Percentiles rank a stretch among this genome's conserved stretches.
Conservation (phyloP, 768 basidiomycete genomes). For the Boletus reticuloceps region DNA sequence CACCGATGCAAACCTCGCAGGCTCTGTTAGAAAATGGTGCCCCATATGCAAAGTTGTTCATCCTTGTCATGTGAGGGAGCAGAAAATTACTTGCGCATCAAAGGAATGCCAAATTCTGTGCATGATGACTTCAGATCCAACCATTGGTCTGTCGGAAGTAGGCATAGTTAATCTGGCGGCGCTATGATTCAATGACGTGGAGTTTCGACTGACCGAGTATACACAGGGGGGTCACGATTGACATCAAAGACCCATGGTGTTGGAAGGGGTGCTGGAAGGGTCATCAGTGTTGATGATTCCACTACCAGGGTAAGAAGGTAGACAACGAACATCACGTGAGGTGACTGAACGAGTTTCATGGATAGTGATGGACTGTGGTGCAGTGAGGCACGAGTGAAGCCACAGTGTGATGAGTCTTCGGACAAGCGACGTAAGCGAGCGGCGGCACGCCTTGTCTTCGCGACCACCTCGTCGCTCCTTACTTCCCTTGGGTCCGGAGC, state of each 20-base stretch:
- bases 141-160: conserved; percentile 2
- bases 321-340: too few relatives aligned
- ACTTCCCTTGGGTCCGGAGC: too few relatives aligned
- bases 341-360: too few relatives aligned
- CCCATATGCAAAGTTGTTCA: background rate
- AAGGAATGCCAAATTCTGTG: conserved; percentile 8
- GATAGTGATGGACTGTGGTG: too few relatives aligned
- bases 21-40: conserved; percentile 1
- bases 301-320: too few relatives aligned
- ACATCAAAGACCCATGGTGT: conserved; percentile 9
- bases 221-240: conserved; percentile 7
- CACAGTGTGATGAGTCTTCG: too few relatives aligned
- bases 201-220: conserved; percentile 14
- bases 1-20: conserved; percentile 15
- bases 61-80: background rate
- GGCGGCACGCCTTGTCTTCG: too few relatives aligned
- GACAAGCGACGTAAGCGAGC: too few relatives aligned
- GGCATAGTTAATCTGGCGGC: background rate
- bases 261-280: background rate
- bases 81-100: conserved; percentile 9
- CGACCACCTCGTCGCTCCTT: too few relatives aligned
- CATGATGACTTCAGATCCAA: conserved; percentile 15
- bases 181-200: too few relatives aligned
- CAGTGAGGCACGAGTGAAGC: too few relatives aligned
- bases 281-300: too few relatives aligned